Base-by-base conservation (phyloP, 2,329 filamentous ascomycete genomes). In the Lachnellula occidentalis region DNA sequence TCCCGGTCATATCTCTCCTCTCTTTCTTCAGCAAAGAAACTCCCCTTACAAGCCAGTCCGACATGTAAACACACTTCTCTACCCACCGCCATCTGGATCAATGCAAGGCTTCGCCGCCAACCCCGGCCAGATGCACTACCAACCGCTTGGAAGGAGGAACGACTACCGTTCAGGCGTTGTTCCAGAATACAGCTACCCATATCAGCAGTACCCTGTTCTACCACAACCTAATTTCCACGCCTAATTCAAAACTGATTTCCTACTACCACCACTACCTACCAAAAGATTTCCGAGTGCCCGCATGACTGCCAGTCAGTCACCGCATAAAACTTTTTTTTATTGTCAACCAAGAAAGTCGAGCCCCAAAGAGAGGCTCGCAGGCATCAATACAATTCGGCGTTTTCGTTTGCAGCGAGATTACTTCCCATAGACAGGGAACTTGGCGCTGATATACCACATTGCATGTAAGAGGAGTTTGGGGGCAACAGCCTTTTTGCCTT, bases 41-140 rank as follows among this genome's bases (percentile, higher is more conserved):
- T 97, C 92, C 53, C 94, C 94, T 3, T 97, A 97, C 72, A 88
- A 90, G 60, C 92, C 92, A 1, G 87, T 96, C 39, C 87, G 92
- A 51, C 82, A 90, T 57, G 90, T 96, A 56, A 91, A 94, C 63
- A 95, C 90, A 0, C 80, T 97, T n/a, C 78, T 96, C 31, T 90
- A 94, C 55, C 92, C 92, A 34, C 90, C 91, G 6, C 88, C 91
- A 0, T 88, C 89, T 22, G 79, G 84, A 8, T 90, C 90, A 7
- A 80, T 95, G 59, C 86, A 92, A 59, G 81, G 88, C 63, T 87
- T 90, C 67, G 78, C 87, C 61, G 75, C 88, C 66, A 81, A 69
- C 73, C 75, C 76, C 51, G 73, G 79, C 47, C 83, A 87, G 50
- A 91, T 95, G 86, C 87, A 92, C 69, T 89, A 94, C 67, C 86